Evolutionary conservation across 2,329 filamentous ascomycete genomes (phyloP), one percentile per base, ranked within the genome.

Genomic region (Hypoxylon sp.): DNA sequence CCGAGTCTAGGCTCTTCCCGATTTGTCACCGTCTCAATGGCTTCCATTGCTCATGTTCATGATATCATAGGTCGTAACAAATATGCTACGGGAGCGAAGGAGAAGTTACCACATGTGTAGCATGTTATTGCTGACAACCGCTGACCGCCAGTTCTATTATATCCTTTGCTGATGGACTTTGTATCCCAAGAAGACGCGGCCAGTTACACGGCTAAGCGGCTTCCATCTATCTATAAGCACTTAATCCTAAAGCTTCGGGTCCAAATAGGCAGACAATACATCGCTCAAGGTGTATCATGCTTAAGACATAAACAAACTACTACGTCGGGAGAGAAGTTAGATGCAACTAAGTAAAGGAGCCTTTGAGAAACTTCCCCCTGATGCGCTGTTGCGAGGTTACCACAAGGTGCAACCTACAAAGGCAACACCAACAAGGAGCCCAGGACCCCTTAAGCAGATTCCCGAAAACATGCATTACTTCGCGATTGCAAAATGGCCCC

Each of bases 391-490:
- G 26, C 39, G 56, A 67, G 48, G 56, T 48, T 59, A 39, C 31
- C 63, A 58, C 63, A 70, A 61, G 48, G 61, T 71, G 46, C 61
- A 33, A 71, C 63, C n/a, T 48, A 19, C 8, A 55, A 51, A 58
- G 50, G 60, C 37, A 26, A 61, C 57, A 65, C 66, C 50, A 64
- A 65, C 60, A 64, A 44, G 24, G 26, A 54, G 50, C 59, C 47
- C 47, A 63, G 46, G 51, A 51, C 54, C 63, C 54, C 53, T 60
- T 65, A 67, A 65, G 67, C 60, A 54, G 61, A 70, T 61, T 62
- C 57, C 69, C 66, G 63, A 61, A 33, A 60, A 63, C 54, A 52
- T 71, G 66, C 66, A 65, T 61, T 62, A 65, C 64, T 70, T 65
- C 60, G 67, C 64, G 54, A 51, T 61, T 61, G 52, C 33, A n/a